These are phyloP conservation scores for Spathaspora sp. DNA, from an alignment of 1,139 yeast genomes.

Conservation along the genomic window DNA sequence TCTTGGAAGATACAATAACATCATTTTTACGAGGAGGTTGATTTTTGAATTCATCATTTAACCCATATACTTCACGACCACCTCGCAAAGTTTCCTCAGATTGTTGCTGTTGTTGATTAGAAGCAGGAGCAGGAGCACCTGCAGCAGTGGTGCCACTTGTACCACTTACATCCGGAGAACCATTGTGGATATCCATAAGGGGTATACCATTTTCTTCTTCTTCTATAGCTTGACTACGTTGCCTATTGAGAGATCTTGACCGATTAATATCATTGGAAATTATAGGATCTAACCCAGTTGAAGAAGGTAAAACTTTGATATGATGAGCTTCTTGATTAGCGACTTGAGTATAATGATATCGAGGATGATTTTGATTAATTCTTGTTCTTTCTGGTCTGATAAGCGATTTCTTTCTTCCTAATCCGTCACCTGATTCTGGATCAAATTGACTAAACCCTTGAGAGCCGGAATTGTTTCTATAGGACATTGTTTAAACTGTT, in stretches of 20 bases:
- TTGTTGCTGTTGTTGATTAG: neutral
- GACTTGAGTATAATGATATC: slow-evolving; percentile 78
- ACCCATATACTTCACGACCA: slow-evolving; percentile 57
- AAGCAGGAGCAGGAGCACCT: neutral
- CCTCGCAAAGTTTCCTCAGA: slow-evolving; percentile 15
- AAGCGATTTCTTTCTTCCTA: slow-evolving; percentile 62
- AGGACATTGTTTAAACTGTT: slow-evolving; percentile 12
- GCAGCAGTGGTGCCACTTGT: neutral
- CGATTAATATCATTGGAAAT: slow-evolving; percentile 13
- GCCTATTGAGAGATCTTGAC: slow-evolving; percentile 12
- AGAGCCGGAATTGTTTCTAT: slow-evolving; percentile 12
- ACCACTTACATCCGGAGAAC: slow-evolving; percentile 10
- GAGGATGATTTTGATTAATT: slow-evolving; percentile 65
- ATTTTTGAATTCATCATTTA: slow-evolving; percentile 53
- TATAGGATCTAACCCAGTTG: slow-evolving; percentile 72
- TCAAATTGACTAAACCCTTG: slow-evolving; percentile 42
- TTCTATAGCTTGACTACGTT: slow-evolving; percentile 9
- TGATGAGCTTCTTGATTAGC: slow-evolving; percentile 68
- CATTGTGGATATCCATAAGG: slow-evolving; percentile 37
- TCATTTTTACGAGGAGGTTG: slow-evolving; percentile 18
- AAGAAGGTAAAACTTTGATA: slow-evolving; percentile 64
- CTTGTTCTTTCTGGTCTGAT: slow-evolving; percentile 81
- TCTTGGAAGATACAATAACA: slow-evolving; percentile 23
- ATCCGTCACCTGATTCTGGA: slow-evolving; percentile 46
- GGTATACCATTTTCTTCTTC: slow-evolving; percentile 46